These are phyloP conservation scores for Kodamaea sagamina DNA, from an alignment of 805 yeast genomes.

Conservation along the genomic window DNA sequence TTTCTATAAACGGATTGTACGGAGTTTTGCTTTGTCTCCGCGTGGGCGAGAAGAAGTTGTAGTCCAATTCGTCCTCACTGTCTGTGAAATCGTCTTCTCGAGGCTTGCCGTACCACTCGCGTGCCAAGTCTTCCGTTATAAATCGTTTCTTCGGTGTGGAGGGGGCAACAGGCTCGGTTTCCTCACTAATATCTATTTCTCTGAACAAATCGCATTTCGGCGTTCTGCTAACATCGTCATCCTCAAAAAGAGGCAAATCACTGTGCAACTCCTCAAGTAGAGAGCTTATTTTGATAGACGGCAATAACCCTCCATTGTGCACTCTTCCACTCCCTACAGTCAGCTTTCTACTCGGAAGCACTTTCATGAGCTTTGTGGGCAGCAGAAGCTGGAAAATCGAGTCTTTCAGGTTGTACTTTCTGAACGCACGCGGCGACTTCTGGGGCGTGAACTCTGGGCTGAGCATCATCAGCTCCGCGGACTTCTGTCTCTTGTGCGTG, in stretches of 20 bases:
- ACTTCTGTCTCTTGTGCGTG: constrained; percentile 12
- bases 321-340: constrained; percentile 15
- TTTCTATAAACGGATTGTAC: constrained; percentile 6
- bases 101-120: constrained; percentile 15
- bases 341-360: constrained; percentile 13
- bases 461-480: constrained; percentile 9
- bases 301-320: constrained; percentile 7
- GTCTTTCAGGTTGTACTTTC: constrained; percentile 11
- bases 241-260: neutral
- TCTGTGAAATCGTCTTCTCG: constrained; percentile 9
- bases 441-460: constrained; percentile 16
- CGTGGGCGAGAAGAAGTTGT: constrained; percentile 4
- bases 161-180: constrained; percentile 3
- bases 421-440: constrained; percentile 10
- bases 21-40: constrained; percentile 1
- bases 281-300: constrained; percentile 12
- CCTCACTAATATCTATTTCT: constrained; percentile 12
- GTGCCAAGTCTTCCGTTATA: constrained; percentile 11
- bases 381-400: constrained; percentile 11
- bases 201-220: constrained; percentile 5
- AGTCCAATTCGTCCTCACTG: constrained; percentile 12
- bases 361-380: constrained; percentile 8
- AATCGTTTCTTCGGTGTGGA: constrained; percentile 11
- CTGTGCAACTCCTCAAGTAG: constrained; percentile 9
- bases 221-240: neutral